phyloP scores from a whole-genome alignment of 2,329 filamentous ascomycete genomes.

The Talaromyces rugulosus region DNA sequence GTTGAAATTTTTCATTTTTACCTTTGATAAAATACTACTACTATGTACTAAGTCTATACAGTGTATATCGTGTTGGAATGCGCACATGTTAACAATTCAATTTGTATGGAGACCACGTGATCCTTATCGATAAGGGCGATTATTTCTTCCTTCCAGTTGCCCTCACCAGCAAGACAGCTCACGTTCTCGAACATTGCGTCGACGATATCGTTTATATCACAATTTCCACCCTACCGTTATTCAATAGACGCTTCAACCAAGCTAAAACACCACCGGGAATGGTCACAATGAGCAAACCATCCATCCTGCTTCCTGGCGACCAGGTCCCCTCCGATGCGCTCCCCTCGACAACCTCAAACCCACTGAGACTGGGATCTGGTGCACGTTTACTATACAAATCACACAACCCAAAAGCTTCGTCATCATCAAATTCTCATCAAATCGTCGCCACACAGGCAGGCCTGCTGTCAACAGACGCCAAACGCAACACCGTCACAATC shows the following conservation, averaged over 20 bases:
- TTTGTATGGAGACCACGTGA: slow-evolving; percentile 6
- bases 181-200: too few species aligned
- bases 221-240: neutral
- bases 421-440: slow-evolving; percentile 35
- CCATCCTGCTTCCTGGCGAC: slow-evolving; percentile 81
- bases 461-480: slow-evolving; percentile 33
- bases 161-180: too few species aligned
- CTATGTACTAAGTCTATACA: neutral
- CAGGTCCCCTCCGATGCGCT: slow-evolving; percentile 61
- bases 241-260: too few species aligned
- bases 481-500: slow-evolving; percentile 35
- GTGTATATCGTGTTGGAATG: neutral
- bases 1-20: neutral
- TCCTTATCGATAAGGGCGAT: slow-evolving; percentile 10
- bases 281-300: slow-evolving; percentile 52
- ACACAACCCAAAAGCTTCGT: slow-evolving; percentile 52
- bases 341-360: slow-evolving; percentile 61
- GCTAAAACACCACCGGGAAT: too few species aligned
- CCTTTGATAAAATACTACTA: too few species aligned
- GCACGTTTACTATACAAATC: slow-evolving; percentile 71
- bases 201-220: neutral
- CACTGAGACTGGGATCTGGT: slow-evolving; percentile 78
- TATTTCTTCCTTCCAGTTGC: neutral
- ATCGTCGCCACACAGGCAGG: slow-evolving; percentile 34
- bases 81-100: neutral